Evolutionary conservation across 2,329 filamentous ascomycete species (phyloP).

Genomic region (Fusarium transvaalense): DNA sequence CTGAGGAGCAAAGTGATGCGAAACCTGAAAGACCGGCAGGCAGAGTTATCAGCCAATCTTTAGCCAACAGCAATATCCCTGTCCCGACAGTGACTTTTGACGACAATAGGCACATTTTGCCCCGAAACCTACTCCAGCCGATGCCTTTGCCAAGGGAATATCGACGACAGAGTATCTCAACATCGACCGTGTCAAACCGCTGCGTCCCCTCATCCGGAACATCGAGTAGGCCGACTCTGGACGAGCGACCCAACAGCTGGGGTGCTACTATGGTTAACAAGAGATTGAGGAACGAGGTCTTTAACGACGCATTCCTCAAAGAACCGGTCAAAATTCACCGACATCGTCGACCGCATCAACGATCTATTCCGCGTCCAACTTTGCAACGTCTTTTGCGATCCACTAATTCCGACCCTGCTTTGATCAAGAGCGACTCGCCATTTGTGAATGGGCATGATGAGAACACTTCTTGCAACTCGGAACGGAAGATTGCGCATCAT

Average conservation of each 20-base stretch:
- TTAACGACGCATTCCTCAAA: constrained; percentile 90
- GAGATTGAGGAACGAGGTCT: constrained; percentile 87
- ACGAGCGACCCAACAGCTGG: constrained; percentile 77
- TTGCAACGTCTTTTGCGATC: constrained; percentile 61
- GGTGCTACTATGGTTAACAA: constrained; percentile 93
- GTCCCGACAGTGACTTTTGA: constrained; percentile 93
- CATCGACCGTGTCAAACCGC: constrained; percentile 41
- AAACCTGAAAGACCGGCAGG: constrained; percentile 37
- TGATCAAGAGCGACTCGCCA: constrained; percentile 45
- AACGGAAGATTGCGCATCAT: constrained; percentile 28
- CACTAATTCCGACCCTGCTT: constrained; percentile 60
- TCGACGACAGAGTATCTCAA: constrained; percentile 53
- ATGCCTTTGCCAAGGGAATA: constrained; percentile 56
- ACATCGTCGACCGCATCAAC: constrained; percentile 77
- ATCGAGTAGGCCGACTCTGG: constrained; percentile 57
- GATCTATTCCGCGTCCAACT: constrained; percentile 70
- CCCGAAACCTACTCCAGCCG: constrained; percentile 81
- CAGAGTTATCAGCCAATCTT: constrained; percentile 77
- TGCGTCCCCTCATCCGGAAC: constrained; percentile 14
- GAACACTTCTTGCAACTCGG: not conserved
- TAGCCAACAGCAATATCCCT: constrained; percentile 72
- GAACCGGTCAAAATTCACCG: constrained; percentile 85
- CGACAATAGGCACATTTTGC: constrained; percentile 94
- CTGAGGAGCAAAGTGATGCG: constrained; percentile 19
- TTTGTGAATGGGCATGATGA: constrained; percentile 23